These are phyloP conservation scores for Eutrema japonicum DNA, from an alignment of 345 rosid species.

Conservation along the genomic window DNA sequence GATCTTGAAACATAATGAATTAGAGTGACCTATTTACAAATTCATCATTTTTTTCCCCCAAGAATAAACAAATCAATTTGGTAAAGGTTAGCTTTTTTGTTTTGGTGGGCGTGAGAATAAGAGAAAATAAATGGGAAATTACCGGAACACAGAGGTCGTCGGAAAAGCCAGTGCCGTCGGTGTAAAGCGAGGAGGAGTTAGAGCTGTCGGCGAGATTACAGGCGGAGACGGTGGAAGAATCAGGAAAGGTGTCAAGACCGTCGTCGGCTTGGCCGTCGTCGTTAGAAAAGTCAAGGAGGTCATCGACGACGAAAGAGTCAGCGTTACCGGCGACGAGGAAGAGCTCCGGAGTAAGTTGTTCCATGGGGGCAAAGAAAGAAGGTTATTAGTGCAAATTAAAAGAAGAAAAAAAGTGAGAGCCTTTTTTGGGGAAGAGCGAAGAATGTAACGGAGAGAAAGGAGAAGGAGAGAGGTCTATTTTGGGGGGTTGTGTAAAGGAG, in stretches of 20 bases:
- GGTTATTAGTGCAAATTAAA: slow-evolving; percentile 30
- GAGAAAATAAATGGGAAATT: not conserved
- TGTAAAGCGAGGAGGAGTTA: slow-evolving; percentile 43
- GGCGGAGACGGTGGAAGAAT: slow-evolving; percentile 51
- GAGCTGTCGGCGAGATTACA: slow-evolving; percentile 30
- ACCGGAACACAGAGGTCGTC: slow-evolving; percentile 93
- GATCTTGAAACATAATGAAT: not conserved
- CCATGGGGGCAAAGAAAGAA: slow-evolving; percentile 31
- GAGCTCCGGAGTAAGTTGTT: slow-evolving; percentile 35
- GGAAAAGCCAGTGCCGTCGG: slow-evolving; percentile 49
- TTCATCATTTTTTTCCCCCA: not conserved
- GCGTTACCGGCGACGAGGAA: slow-evolving; percentile 40
- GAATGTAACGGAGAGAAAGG: slow-evolving; percentile 37
- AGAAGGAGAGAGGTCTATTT: slow-evolving; percentile 32
- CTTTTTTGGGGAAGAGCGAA: slow-evolving; percentile 12
- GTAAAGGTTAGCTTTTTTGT: not conserved
- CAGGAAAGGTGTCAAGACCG: slow-evolving; percentile 45
- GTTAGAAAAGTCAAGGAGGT: slow-evolving; percentile 83
- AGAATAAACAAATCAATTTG: not conserved
- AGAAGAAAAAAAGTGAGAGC: not conserved
- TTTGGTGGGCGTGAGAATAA: not conserved
- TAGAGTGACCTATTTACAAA: not conserved
- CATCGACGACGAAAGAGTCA: slow-evolving; percentile 94
- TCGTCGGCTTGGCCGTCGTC: slow-evolving; percentile 52
- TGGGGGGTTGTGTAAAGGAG: slow-evolving; percentile 41